Evolutionary conservation across 192 early-diverging fungal genomes (phyloP), one percentile per base, ranked within the genome.

Genomic region (Linderina pennispora): DNA sequence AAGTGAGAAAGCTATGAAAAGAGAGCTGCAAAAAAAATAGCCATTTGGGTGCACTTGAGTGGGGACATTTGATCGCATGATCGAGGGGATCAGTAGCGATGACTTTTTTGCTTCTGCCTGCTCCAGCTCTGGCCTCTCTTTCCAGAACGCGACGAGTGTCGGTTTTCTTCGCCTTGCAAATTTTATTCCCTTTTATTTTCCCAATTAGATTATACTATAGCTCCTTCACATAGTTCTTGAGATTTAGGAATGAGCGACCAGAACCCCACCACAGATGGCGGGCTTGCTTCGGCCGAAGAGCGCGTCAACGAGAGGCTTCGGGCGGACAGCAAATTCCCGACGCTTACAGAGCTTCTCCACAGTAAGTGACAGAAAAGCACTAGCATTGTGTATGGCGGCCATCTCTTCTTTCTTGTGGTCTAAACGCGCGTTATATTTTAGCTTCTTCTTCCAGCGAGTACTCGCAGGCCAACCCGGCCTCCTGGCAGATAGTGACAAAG

Each of bases 361-460:
- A 58, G 68, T 72, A 72, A 59, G 57, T 14, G 14, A 8, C 38
- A 8, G 6, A 8, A 14, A 40, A 40, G 38, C 21, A 22, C 17
- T 40, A 5, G 38, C 5, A 8, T 40, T 40, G 16, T 11, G 11
- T 8, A 31, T 8, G 5, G 28, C 28, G 28, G 6, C 6, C 28
- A 8, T 5, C 28, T 8, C 28, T 11, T 31, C 28, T 11, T 31
- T 31, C 6, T 31, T 31, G 5, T 8, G 5, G 28, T 31, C 5
- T 31, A 11, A 54, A 43, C 18, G 36, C 24, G 14, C 28, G 28
- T 43, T 47, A 14, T 28, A n/a, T 43, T 41, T 21, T 70, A 69
- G 73, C 76, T 1, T 71, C 77, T 19, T 77, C 67, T 23, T 83
- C 78, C 9, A 62, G 66, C 20, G 73, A 67, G 18, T 80, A 83